These are phyloP conservation scores for Triangularia verruculosa DNA, from an alignment of 2,329 filamentous ascomycete species.

Conservation along the genomic window DNA sequence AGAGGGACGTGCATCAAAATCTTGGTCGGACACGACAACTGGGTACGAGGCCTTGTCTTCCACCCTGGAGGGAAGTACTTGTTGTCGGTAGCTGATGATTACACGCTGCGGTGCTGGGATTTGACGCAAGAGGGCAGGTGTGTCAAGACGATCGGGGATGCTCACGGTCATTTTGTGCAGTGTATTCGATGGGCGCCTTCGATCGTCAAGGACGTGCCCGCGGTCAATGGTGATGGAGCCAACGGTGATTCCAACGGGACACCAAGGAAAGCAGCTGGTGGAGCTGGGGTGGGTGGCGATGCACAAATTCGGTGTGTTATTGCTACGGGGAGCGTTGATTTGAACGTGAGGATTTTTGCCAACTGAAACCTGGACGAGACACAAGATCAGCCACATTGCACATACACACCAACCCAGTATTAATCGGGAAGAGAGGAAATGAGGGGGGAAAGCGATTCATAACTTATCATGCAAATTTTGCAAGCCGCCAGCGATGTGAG, in stretches of 20 bases:
- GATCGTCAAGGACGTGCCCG: conserved; percentile 58
- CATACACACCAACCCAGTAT: background rate
- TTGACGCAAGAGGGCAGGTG: conserved; percentile 85
- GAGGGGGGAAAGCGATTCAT: background rate
- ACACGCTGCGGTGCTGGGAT: conserved; percentile 92
- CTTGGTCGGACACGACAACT: conserved; percentile 86
- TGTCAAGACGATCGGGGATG: conserved; percentile 75
- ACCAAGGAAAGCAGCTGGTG: conserved; percentile 45
- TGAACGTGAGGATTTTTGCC: conserved; percentile 76
- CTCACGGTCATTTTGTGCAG: conserved; percentile 80
- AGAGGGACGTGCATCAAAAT: conserved; percentile 83
- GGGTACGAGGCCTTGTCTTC: conserved; percentile 82
- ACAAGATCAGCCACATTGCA: background rate
- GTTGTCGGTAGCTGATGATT: conserved; percentile 82
- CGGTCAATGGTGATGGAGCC: conserved; percentile 40
- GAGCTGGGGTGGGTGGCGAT: conserved; percentile 42
- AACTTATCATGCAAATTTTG: background rate
- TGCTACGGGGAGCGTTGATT: conserved; percentile 82
- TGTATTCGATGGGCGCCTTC: conserved; percentile 86
- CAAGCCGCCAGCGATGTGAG: background rate
- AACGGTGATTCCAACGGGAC: conserved; percentile 39
- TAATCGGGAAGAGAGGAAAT: background rate
- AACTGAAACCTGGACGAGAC: conserved; percentile 32
- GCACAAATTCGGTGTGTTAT: conserved; percentile 78
- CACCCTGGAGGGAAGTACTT: conserved; percentile 91